Base-by-base conservation (phyloP, 2,329 filamentous ascomycete species). In the Aspergillus sojae region DNA sequence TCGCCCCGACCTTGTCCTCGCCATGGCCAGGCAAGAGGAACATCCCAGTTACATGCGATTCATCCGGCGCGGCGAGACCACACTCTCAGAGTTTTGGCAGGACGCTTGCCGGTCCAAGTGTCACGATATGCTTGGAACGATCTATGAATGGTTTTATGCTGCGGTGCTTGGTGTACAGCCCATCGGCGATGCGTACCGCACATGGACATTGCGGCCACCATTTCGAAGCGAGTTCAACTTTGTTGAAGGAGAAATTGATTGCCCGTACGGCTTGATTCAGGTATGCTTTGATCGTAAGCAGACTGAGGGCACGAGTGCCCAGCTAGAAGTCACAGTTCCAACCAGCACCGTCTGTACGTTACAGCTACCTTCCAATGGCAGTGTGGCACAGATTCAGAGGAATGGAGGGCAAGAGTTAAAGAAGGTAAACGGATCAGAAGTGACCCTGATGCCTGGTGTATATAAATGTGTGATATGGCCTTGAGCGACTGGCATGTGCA, bases 11-110 rank as follows among this genome's bases (percentile, higher is more conserved):
- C 52, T 72, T 2, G 69, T 72, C 4, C 59, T 71, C 6, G 63
- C 64, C n/a, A 71, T 83, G 81, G 77, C 78, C 1, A 74, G 81
- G 2, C 81, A 82, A 58, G 78, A 83, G 63, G 80, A 83, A 53
- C 81, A 83, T 53, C 82, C 81, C 0, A 80, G 77, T 0, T 83
- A 83, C 62, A 81, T 83, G 80, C 78, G 81, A 0, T 83, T 84
- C 66, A 65, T 83, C 1, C 72, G 80, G 1, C 73, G 77, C 2
- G 81, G 81, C 0, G 81, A 83, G 50, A 91, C 89, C 75, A 93
- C 91, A 68, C 81, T 97, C 1, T 84, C 97, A 10, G 88, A 88
- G 58, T 92, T 94, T 72, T 97, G 93, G 93, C 86, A 96, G 71
- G 84, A 85, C 28, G 91, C 89, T 71, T 91, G 91, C 21, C 92